These are phyloP conservation scores for Kluyveromyces starmeri DNA, from an alignment of 805 yeast species.

Conservation along the genomic window DNA sequence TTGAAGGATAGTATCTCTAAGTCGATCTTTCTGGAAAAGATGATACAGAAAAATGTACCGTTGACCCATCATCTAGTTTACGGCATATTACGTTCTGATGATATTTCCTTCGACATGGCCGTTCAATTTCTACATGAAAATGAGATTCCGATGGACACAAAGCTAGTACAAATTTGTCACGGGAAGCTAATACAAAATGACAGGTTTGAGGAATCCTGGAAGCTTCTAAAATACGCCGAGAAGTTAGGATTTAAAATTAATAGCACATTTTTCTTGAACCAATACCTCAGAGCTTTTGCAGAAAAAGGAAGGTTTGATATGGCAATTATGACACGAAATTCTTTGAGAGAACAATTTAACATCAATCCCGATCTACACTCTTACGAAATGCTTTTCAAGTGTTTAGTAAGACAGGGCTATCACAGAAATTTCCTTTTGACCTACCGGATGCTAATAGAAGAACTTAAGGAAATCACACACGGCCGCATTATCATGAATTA, in stretches of 20 bases:
- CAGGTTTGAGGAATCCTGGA: conserved; percentile 26
- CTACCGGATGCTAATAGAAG: conserved; percentile 20
- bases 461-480: conserved; percentile 10
- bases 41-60: conserved; percentile 27
- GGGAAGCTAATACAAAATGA: conserved; percentile 21
- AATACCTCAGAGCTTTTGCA: conserved; percentile 26
- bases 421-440: conserved; percentile 20
- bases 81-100: conserved; percentile 18
- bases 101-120: conserved; percentile 13
- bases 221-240: conserved; percentile 16
- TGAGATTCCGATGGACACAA: conserved; percentile 20
- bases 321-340: conserved; percentile 27
- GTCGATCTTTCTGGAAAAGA: conserved; percentile 24
- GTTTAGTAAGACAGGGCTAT: conserved; percentile 29
- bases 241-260: conserved; percentile 10
- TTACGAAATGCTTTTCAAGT: conserved; percentile 30
- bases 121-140: conserved; percentile 19
- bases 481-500: conserved; percentile 13
- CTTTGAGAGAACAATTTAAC: conserved; percentile 19
- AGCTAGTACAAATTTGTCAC: conserved; percentile 21
- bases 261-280: conserved; percentile 19
- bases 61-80: conserved; percentile 22
- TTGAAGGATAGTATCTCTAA: conserved; percentile 30
- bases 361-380: conserved; percentile 27
- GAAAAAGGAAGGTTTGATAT: conserved; percentile 31